Evolutionary conservation across 495 filamentous ascomycete genomes (phyloP).

Genomic region (Lophiostoma macrostomum): DNA sequence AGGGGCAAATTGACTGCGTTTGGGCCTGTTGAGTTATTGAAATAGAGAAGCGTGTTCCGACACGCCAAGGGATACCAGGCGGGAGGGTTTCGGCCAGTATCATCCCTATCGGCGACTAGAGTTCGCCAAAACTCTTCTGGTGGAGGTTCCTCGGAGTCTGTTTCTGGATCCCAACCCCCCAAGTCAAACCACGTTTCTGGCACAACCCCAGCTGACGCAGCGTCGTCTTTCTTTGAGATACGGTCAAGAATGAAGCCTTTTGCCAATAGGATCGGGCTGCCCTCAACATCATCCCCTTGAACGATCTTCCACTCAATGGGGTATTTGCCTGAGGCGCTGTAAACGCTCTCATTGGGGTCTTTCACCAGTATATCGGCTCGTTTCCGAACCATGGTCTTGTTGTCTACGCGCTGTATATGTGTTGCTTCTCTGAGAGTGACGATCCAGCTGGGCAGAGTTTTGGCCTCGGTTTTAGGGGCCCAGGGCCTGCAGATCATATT

Average conservation of each 20-base stretch:
- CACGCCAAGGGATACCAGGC: background rate
- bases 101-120: conserved; percentile 2
- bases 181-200: background rate
- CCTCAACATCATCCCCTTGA: background rate
- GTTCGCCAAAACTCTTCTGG: conserved; percentile 11
- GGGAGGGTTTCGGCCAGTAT: background rate
- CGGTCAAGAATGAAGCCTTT: background rate
- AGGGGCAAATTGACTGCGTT: no score
- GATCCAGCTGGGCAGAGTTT: background rate
- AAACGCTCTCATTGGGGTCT: background rate
- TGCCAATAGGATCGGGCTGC: background rate
- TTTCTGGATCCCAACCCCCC: background rate
- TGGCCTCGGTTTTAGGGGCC: background rate
- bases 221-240: background rate
- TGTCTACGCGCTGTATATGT: background rate
- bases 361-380: background rate
- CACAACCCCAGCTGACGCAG: background rate
- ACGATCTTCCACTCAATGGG: background rate
- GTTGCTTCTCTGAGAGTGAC: background rate
- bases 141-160: background rate
- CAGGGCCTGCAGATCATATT: conserved; percentile 7
- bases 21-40: no score
- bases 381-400: conserved; percentile 2
- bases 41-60: no score
- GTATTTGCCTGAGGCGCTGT: conserved; percentile 1